These are phyloP conservation scores for Xylaria sp. DNA, from an alignment of 2,329 filamentous ascomycete species.

Conservation along the genomic window DNA sequence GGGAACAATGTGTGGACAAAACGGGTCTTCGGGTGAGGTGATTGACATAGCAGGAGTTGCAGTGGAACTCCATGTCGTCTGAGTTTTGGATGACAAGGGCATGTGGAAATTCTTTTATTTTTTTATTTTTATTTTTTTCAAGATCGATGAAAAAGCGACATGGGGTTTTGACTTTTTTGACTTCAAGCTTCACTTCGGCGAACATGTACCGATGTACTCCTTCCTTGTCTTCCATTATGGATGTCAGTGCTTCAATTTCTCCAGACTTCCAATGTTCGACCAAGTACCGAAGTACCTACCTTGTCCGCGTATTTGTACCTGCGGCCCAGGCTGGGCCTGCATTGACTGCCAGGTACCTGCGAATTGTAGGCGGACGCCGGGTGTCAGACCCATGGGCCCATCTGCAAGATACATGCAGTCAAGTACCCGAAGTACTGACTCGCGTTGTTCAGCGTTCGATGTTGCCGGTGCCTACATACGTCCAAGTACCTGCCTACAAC, in stretches of 20 bases:
- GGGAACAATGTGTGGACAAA: slow-evolving; percentile 7
- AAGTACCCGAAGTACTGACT: background rate
- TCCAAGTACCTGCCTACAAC: slow-evolving; percentile 7
- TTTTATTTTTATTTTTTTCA: background rate
- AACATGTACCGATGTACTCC: background rate
- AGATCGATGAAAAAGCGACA: slow-evolving; percentile 12
- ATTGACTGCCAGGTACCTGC: background rate
- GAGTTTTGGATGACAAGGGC: slow-evolving; percentile 24
- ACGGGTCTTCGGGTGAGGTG: slow-evolving; percentile 23
- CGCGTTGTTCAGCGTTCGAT: too few species aligned
- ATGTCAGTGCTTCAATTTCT: background rate
- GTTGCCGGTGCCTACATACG: slow-evolving; percentile 7
- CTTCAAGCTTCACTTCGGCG: background rate
- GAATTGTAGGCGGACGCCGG: background rate
- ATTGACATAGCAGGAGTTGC: slow-evolving; percentile 28
- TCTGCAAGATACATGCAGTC: background rate
- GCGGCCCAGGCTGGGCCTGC: background rate
- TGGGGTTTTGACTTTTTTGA: slow-evolving; percentile 2
- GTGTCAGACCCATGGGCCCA: background rate
- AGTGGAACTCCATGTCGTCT: slow-evolving; percentile 23
- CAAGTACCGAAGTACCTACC: background rate
- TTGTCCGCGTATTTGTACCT: background rate
- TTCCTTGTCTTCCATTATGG: background rate
- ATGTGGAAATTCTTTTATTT: slow-evolving; percentile 10
- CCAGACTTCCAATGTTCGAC: background rate